Base-by-base conservation (phyloP, 768 basidiomycete genomes). In the Pulveroboletus sp. region DNA sequence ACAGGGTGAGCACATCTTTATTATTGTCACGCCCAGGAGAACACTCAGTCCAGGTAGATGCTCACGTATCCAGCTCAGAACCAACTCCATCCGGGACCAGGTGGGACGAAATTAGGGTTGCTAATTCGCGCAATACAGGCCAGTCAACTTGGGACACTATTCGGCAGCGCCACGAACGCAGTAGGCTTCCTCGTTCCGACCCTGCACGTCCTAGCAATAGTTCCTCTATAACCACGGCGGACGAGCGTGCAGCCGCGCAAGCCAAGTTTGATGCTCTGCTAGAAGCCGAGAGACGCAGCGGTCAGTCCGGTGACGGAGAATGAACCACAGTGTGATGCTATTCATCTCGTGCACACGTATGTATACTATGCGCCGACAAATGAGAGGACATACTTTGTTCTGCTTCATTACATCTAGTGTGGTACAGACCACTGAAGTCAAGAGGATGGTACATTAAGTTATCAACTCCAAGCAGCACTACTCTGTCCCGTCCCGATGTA, bases 41-140 rank as follows among this genome's bases (percentile, higher is more conserved):
- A 40, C 16, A 27, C 24, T 51, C 11, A 57, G n/a, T 4, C 38
- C 22, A 16, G 8, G 23, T 44, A 55, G 54, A 39, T 44, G 50
- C 22, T 35, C 41, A 42, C 17, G 11, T 32, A 19, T 44, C 55
- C n/a, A 50, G 29, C 16, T 38, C 56, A 23, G 49, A 47, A 19
- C 49, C 47, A n/a, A 29, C 39, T 20, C 46, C 26, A 48, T 49
- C 62, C 43, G 51, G 50, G 31, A 77, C 67, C 44, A 78, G 72
- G 51, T 89, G 86, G 86, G 83, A 85, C 29, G 76, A 82, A 53
- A 82, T 89, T 40, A 80, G 85, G 46, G 69, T 71, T 37, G 76
- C 70, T 27, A 83, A 83, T 51, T 70, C 68, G 14, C 65, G 70
- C 17, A 69, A 65, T 26, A 50, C 67, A 14, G 72, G 63, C 34